Evolutionary conservation across 176 grass and related monocot genomes (phyloP), one percentile per base, ranked within the genome.

Genomic region (Themeda triandra): DNA sequence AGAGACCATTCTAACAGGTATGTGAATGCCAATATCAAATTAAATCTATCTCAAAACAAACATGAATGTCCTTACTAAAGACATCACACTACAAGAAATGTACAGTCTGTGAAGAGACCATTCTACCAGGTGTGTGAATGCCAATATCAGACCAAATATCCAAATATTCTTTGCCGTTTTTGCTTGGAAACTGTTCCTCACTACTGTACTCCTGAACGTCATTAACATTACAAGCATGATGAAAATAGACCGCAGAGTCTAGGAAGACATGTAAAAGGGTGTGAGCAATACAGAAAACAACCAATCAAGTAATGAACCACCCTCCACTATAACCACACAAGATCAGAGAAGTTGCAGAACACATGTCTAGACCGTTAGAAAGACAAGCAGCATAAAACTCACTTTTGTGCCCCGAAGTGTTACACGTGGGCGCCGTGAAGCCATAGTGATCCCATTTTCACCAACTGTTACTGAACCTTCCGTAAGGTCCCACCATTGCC

Each of bases 331-430:
- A 42, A 58, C 23, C 54, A 58, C 0, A 0, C 23, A 59, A 24
- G 23, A 59, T 59, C 56, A 59, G 3, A 59, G 3, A 36, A 45
- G 45, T 53, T 2, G 12, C 79, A 73, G 24, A 71, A 42, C 48
- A 85, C 2, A 14, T 10, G 33, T 56, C 14, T 71, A 44, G 7
- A 3, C 17, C 2, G 63, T 36, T 76, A 29, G 23, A 63, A 69
- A 74, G 15, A 80, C 59, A 63, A 45, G 0, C 13, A 70, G 2
- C 24, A 78, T 32, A 78, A 87, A 25, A 75, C 86, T 90, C 87
- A 95, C 96, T 89, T 93, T 98, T 94, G 96, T 98, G 67, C 96
- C 96, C n/a, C 96, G 89, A 82, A 98, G 89, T 70, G 90, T 83
- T 64, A 95, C 53, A 39, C 91, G 93, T 21, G 88, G 91, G n/a